A percentile compares a stretch with the other conserved stretches of the same genome.
Conservation (phyloP, 768 basidiomycete genomes). For the Candolleomyces eurysporus region DNA sequence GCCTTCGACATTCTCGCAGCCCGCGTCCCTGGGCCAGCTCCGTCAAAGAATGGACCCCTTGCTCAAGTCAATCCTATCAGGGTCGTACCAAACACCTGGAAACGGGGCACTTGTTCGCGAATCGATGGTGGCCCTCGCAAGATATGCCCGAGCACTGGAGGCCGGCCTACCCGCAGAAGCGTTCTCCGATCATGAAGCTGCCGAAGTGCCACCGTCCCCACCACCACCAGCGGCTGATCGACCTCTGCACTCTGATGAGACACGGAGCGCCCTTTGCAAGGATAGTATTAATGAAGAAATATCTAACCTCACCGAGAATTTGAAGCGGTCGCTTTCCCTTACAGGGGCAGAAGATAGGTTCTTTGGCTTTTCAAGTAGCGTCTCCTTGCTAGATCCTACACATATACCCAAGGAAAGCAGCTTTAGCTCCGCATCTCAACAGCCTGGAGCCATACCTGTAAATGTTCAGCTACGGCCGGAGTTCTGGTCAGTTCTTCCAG, state of each 20-base stretch:
- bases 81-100: neutral
- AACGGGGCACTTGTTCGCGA: neutral
- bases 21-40: neutral
- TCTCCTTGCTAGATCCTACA: neutral
- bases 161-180: neutral
- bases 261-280: neutral
- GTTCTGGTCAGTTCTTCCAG: conserved; percentile 49
- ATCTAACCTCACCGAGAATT: neutral
- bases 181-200: neutral
- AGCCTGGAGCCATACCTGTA: conserved; percentile 12
- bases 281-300: neutral
- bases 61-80: neutral
- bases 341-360: neutral
- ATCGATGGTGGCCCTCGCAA: neutral
- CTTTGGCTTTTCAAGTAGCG: conserved; percentile 3
- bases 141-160: neutral
- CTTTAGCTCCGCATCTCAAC: neutral
- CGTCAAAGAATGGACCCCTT: neutral
- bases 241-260: neutral
- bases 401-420: neutral
- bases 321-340: neutral
- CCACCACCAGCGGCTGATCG: neutral
- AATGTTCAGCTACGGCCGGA: conserved; percentile 31
- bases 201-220: neutral
- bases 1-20: neutral